Evolutionary conservation across 176 grass and related monocot genomes (phyloP).

Genomic region (Paspalum notatum): DNA sequence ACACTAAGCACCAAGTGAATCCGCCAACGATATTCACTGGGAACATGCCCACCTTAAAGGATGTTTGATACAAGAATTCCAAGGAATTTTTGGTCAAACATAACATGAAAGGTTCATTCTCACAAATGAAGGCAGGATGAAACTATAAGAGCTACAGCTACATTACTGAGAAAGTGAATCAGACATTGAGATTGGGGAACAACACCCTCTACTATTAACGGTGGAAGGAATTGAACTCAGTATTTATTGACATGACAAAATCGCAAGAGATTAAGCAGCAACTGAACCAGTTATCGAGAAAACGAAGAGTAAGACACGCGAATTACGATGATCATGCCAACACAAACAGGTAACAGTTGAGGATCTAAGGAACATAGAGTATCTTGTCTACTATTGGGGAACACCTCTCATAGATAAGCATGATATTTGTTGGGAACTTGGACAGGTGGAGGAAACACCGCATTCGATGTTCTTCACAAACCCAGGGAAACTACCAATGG

Average conservation of each 20-base stretch:
- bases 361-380: conserved; percentile 46
- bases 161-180: neutral
- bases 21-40: neutral
- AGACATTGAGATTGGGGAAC: neutral
- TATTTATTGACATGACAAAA: neutral
- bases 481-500: conserved; percentile 38
- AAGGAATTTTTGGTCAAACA: neutral
- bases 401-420: conserved; percentile 36
- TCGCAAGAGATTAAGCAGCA: conserved; percentile 24
- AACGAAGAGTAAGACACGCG: conserved; percentile 27
- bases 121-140: neutral
- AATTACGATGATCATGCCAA: conserved; percentile 36
- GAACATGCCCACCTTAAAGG: neutral
- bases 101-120: neutral
- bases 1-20: conserved; percentile 6
- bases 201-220: neutral
- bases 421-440: conserved; percentile 40
- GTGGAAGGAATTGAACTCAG: conserved; percentile 4
- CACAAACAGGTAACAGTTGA: conserved; percentile 33
- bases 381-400: conserved; percentile 12
- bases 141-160: conserved; percentile 1
- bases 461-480: conserved; percentile 28
- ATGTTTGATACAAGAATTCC: neutral
- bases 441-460: conserved; percentile 16
- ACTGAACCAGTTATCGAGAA: conserved; percentile 27